Conservation (phyloP, 2,329 filamentous ascomycete genomes). For the Eutypa lata region DNA sequence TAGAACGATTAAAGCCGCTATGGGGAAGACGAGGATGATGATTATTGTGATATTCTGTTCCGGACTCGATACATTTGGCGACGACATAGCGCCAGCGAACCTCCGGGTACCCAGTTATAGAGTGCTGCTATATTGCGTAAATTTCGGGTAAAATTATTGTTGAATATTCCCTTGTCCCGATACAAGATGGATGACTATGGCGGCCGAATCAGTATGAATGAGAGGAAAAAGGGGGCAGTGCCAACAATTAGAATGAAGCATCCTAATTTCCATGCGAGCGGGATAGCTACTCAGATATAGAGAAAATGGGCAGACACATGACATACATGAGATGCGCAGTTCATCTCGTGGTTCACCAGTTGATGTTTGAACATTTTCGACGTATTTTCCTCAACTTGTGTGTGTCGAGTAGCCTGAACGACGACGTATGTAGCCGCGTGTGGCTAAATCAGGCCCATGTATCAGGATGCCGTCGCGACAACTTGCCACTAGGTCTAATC, state of each 20-base stretch:
- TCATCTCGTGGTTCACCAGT: not conserved
- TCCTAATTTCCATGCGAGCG: not conserved
- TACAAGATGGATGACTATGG: too few relatives aligned
- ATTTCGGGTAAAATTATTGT: too few relatives aligned
- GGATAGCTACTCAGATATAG: not conserved
- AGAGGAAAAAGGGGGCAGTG: not conserved
- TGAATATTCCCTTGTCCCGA: too few relatives aligned
- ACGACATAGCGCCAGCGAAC: not conserved
- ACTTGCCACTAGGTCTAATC: not conserved
- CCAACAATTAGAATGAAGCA: not conserved
- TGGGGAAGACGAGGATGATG: constrained; percentile 14
- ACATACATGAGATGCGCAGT: not conserved
- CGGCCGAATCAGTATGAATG: not conserved
- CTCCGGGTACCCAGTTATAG: not conserved
- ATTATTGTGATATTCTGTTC: not conserved
- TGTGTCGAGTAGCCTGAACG: not conserved
- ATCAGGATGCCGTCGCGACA: not conserved
- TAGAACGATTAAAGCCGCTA: constrained; percentile 16
- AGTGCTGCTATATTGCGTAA: not conserved
- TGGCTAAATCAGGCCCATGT: not conserved
- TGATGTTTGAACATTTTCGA: not conserved
- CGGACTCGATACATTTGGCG: not conserved
- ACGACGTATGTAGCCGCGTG: not conserved
- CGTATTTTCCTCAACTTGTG: not conserved
- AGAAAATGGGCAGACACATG: not conserved